Evolutionary conservation across 768 basidiomycete genomes (phyloP), one percentile per base, ranked within the genome.

Genomic region (Agrocybe pediades): DNA sequence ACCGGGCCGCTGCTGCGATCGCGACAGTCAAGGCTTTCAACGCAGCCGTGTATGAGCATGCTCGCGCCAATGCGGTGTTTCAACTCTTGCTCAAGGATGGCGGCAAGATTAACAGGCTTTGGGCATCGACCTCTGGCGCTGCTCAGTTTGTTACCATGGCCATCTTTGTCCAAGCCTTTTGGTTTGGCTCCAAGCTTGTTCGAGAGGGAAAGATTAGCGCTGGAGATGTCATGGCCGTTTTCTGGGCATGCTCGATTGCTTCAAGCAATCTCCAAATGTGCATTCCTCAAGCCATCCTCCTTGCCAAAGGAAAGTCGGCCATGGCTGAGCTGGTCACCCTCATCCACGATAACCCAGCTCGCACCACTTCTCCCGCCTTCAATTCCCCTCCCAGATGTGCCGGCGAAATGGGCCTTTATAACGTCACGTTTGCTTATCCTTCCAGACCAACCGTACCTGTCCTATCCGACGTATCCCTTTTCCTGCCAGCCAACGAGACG

Each of bases 111-210:
- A 82, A 84, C 53, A 65, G 75, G 20, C 76, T 95, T 3, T 98
- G 95, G 94, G 92, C 88, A 1, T 24, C 85, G 29, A 84, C 86
- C 3, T 71, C 78, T 1, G 88, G 83, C 17, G 55, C 87, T 13
- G 82, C 81, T 2, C 92, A 95, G 62, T 95, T 97, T 65, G 78
- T 89, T 53, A 82, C 89, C 62, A 87, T 95, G 79, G 82, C 82
- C 23, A 95, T 97, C 86, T 99, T 98, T 71, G 93, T 98, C 7
- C 88, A 94, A 64, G 95, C 88, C 0, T 98, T 98, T 71, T 98
- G 96, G 95, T 98, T 88, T 64, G 96, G 95, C 11, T 81, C 88
- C 2, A 87, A 89, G 65, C 80, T 97, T 47, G 93, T 99, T n/a
- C 72, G 84, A n/a, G 78, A 86, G 11, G 90, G 88, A 15, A 83